phyloP scores from a whole-genome alignment of 106 monocot genomes.

The Narthecium ossifragum region DNA sequence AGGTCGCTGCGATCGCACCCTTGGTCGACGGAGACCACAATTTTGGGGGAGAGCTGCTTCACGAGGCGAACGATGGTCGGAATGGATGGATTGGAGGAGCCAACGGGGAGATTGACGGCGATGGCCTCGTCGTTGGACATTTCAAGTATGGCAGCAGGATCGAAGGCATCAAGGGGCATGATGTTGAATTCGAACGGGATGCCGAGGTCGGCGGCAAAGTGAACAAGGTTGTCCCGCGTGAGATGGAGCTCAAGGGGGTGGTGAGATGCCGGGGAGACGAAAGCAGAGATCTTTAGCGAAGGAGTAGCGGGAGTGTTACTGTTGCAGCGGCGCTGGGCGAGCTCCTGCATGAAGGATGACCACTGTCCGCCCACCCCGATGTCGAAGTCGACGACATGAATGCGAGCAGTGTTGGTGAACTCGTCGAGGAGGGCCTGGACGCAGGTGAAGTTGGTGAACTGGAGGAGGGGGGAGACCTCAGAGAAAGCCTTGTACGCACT shows the following conservation, averaged over 20 bases:
- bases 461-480: slow-evolving; percentile 72
- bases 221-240: slow-evolving; percentile 63
- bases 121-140: slow-evolving; percentile 41
- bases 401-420: slow-evolving; percentile 31
- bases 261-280: slow-evolving; percentile 42
- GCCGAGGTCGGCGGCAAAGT: slow-evolving; percentile 58
- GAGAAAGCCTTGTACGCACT: slow-evolving; percentile 75
- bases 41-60: slow-evolving; percentile 68
- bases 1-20: slow-evolving; percentile 65
- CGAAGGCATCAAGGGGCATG: slow-evolving; percentile 53
- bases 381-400: slow-evolving; percentile 89
- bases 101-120: slow-evolving; percentile 71
- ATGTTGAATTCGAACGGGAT: slow-evolving; percentile 74
- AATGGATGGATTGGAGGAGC: slow-evolving; percentile 17
- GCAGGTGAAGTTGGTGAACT: slow-evolving; percentile 84
- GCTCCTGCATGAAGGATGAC: slow-evolving; percentile 88
- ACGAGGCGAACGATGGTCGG: slow-evolving; percentile 50
- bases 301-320: slow-evolving; percentile 15
- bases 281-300: slow-evolving; percentile 63
- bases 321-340: slow-evolving; percentile 44
- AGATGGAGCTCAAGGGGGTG: slow-evolving; percentile 74
- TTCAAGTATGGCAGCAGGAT: slow-evolving; percentile 30
- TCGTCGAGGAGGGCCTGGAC: slow-evolving; percentile 77
- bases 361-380: slow-evolving; percentile 83
- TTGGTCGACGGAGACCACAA: slow-evolving; percentile 65